Evolutionary conservation across 192 early-diverging fungal genomes (phyloP), one percentile per base, ranked within the genome.

Genomic region (Thamnidium elegans): DNA sequence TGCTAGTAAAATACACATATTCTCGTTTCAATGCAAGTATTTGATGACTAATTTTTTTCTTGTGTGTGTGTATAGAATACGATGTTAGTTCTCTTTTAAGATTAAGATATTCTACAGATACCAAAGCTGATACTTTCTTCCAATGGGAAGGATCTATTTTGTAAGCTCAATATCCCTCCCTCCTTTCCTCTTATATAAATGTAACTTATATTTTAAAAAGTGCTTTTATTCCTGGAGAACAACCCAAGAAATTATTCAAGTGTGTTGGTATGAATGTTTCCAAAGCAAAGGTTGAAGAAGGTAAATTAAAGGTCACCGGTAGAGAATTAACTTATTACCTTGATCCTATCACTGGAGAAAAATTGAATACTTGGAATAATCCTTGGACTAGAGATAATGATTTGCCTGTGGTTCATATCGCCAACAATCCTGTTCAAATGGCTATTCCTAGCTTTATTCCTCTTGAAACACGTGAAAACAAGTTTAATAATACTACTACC

Each of bases 181-280:
- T 8, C 4, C 6, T 14, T 17, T n/a, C n/a, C n/a, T n/a, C n/a
- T n/a, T n/a, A n/a, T n/a, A n/a, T 34, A 39, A 39, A 39, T 15
- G 15, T 19, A 50, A 50, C 15, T 19, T 9, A 50, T 11, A 50
- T 19, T 19, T 50, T 7, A 0, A 15, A 30, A 42, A 63, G 64
- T 17, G 64, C 39, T 2, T 66, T 23, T 32, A n/a, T 66, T 19
- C 64, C 64, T 9, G 53, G 36, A 13, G 19, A 66, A 42, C 43
- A 39, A 7, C 64, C 64, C 10, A 66, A 66, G 21, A 43, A 58
- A 21, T 10, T 66, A 2, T 66, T 66, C 14, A 19, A 51, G 1
- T 55, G 52, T 42, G 54, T 66, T 23, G 64, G 64, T 13, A 66
- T 66, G 64, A 66, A 66, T 46, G 64, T 66, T 9, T 52, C 64